Conservation (phyloP, 1,139 yeast species). For the Lodderomyces orthopsilosis region DNA sequence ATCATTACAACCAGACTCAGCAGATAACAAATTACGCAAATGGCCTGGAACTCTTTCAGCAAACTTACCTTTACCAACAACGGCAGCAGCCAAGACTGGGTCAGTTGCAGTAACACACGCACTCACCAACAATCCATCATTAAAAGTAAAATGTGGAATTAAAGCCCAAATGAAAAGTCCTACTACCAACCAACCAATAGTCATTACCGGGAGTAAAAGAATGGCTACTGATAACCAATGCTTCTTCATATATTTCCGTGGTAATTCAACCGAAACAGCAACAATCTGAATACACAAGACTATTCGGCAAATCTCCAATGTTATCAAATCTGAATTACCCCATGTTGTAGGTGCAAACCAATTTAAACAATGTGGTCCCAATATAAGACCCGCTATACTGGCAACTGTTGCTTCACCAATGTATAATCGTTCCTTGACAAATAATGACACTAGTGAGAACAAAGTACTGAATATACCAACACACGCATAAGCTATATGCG, state of each 20-base stretch:
- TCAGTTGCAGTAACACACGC: conserved; percentile 98
- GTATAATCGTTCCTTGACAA: conserved; percentile 83
- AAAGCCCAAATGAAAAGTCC: conserved; percentile 83
- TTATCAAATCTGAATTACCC: conserved; percentile 87
- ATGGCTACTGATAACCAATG: conserved; percentile 86
- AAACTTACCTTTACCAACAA: conserved; percentile 95
- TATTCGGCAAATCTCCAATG: conserved; percentile 84
- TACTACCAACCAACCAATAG: conserved; percentile 86
- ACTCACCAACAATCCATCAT: conserved; percentile 74
- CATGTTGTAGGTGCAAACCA: conserved; percentile 89
- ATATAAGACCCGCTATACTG: conserved; percentile 82
- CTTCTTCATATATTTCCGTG: conserved; percentile 85
- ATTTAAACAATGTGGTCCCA: conserved; percentile 87
- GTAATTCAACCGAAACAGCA: conserved; percentile 96
- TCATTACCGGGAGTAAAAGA: conserved; percentile 88
- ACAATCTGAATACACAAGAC: conserved; percentile 91
- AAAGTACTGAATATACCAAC: conserved; percentile 85
- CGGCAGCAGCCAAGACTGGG: conserved; percentile 97
- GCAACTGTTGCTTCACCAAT: conserved; percentile 98
- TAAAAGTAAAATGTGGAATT: conserved; percentile 77
- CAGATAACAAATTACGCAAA: conserved; percentile 80
- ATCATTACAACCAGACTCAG: conserved; percentile 96
- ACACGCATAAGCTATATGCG: conserved; percentile 92
- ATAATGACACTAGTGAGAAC: conserved; percentile 85
- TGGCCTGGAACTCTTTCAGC: conserved; percentile 98